These are phyloP conservation scores for Xylaria polymorpha DNA, from an alignment of 2,329 filamentous ascomycete genomes.

Conservation along the genomic window DNA sequence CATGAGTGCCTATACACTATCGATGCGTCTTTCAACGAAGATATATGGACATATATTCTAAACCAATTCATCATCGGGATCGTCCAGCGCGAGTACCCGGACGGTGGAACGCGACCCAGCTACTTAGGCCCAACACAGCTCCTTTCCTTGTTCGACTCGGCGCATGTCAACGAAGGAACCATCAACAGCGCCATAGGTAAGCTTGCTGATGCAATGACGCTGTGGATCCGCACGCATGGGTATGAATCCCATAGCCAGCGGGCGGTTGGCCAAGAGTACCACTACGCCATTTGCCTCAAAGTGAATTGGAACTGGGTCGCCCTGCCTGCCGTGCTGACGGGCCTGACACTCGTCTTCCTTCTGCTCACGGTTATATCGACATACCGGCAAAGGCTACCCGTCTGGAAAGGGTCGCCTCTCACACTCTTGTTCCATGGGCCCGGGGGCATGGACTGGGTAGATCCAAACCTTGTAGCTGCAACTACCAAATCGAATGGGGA, in stretches of 20 bases:
- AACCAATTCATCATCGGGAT: conserved; percentile 18
- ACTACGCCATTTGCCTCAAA: conserved; percentile 20
- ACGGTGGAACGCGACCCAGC: background rate
- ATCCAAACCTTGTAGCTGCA: conserved; percentile 10
- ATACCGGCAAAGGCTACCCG: background rate
- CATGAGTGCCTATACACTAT: conserved; percentile 15
- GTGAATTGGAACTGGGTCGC: conserved; percentile 25
- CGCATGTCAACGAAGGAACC: conserved; percentile 1
- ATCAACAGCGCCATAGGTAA: conserved; percentile 1
- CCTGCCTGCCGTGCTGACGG: conserved; percentile 14
- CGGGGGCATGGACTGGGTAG: conserved; percentile 7
- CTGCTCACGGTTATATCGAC: background rate
- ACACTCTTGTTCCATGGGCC: conserved; percentile 12
- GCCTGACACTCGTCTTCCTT: conserved; percentile 15
- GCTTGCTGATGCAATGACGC: conserved; percentile 13
- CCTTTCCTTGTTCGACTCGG: conserved; percentile 21
- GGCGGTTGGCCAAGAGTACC: conserved; percentile 10
- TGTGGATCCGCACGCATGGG: conserved; percentile 20
- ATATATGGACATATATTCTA: conserved; percentile 19
- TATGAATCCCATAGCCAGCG: conserved; percentile 5
- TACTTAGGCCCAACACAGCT: conserved; percentile 16
- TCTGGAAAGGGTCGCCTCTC: conserved; percentile 28
- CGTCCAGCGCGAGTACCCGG: conserved; percentile 12
- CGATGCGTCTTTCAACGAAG: conserved; percentile 1
- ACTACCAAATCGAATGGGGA: background rate